Base-by-base conservation (phyloP, 257 asterid genomes). In the Coffea canephora region DNA sequence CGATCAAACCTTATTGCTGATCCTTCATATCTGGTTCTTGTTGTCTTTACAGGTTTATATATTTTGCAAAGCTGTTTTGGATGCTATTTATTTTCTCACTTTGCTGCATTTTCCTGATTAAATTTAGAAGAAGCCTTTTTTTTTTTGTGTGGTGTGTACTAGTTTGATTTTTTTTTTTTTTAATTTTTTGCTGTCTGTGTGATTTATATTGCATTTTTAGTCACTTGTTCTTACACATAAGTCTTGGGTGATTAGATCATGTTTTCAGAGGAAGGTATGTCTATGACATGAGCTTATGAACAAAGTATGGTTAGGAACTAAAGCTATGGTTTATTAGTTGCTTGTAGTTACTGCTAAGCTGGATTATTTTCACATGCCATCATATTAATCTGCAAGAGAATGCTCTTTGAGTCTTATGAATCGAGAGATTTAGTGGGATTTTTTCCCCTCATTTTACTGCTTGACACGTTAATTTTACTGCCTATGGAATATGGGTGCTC, bases 1-100 rank as follows among this genome's bases (percentile, higher is more conserved):
- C 88, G 95, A 90, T 92, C 90, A 82, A 77, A 84, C 83, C 76
- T 81, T 83, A 83, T 12, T 79, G 94, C 94, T 91, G 94, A 90
- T 91, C 97, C 94, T 64, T 72, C 62, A 1, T 36, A 14, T 39
- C 43, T 39, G 0, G 6, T 72, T 11, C 8, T 27, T 1, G 8
- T 61, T 74, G 31, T 72, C 57, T 19, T n/a, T n/a, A 2, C 62
- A 6, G 21, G 16, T 7, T 3, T 52, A 8, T 0, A 62, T n/a
- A 23, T 62, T 62, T 23, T 52, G 6, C 15, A 52, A 52, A 52
- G 57, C 5, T 52, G 19, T 50, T 50, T 46, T 46, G 8, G 1
- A 46, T 3, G 8, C 0, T 21, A 21, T 61, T n/a, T 31, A 39
- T 39, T 39, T 39, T 39, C 12, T 62, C 1, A 23, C 11, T 10